These are phyloP conservation scores for Vitis vinifera DNA, from an alignment of 164 flowering plant species.

Conservation along the genomic window DNA sequence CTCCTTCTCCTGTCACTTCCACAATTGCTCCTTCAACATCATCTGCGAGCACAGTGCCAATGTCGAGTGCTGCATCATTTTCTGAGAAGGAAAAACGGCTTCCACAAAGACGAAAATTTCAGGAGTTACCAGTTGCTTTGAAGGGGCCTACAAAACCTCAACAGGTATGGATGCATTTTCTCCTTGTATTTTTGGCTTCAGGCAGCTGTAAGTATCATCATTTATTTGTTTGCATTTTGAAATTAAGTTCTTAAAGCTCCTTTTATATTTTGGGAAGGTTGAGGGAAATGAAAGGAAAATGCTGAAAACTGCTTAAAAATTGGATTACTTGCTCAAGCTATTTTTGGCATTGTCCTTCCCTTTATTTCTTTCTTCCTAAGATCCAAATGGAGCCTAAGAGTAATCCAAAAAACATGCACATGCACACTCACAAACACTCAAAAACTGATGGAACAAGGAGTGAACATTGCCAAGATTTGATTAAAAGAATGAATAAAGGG, in stretches of 20 bases:
- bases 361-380: too few species aligned
- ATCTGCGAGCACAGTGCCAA: constrained; percentile 24
- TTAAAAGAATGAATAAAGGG: neutral
- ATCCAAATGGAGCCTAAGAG: too few species aligned
- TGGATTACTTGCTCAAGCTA: too few species aligned
- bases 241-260: neutral
- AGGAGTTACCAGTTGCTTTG: constrained; percentile 66
- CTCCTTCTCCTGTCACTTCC: constrained; percentile 44
- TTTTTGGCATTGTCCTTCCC: too few species aligned
- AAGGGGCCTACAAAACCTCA: constrained; percentile 33
- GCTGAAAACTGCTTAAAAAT: too few species aligned
- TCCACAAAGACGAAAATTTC: constrained; percentile 82
- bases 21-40: constrained; percentile 34
- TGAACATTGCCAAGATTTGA: neutral
- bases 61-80: constrained; percentile 22
- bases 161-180: constrained; percentile 58
- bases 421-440: too few species aligned
- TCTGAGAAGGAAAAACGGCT: constrained; percentile 46
- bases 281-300: too few species aligned
- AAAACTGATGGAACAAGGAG: too few species aligned
- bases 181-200: neutral
- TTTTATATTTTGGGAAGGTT: too few species aligned
- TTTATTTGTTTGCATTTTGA: neutral
- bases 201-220: neutral
- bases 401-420: too few species aligned